Percentiles rank a stretch among this genome's conserved stretches.
phyloP scores from a whole-genome alignment of 78 protist species.

The Chrysochromulina parva region DNA sequence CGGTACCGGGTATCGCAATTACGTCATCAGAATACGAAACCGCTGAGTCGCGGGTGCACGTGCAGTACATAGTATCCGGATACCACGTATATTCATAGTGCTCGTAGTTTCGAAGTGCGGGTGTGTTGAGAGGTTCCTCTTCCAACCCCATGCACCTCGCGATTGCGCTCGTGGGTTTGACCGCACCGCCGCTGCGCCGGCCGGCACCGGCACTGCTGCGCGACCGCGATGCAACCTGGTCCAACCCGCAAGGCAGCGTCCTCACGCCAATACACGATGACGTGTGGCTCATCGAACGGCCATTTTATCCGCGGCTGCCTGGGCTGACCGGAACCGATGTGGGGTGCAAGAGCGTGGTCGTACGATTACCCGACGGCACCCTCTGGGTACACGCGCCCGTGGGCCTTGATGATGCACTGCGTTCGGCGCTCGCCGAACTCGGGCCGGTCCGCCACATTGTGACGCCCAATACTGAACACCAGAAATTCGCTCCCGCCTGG shows the following conservation, averaged over 20 bases:
- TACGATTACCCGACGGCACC: background rate
- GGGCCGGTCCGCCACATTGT: background rate
- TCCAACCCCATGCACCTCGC: no score
- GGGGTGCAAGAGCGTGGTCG: background rate
- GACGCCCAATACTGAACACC: constrained; percentile 22
- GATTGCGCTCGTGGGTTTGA: no score
- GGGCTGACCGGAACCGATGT: background rate
- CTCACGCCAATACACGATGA: background rate
- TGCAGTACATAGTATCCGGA: no score
- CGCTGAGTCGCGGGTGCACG: no score
- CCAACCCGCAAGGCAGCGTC: background rate
- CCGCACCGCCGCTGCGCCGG: background rate
- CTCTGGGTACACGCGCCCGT: constrained; percentile 35
- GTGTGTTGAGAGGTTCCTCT: no score
- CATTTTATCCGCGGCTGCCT: background rate
- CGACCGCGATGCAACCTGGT: background rate
- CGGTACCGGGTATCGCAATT: no score
- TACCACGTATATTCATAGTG: no score
- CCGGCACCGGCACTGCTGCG: background rate
- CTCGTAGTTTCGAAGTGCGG: no score
- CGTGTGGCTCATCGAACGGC: constrained; percentile 16
- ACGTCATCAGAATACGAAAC: no score
- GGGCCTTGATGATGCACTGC: background rate
- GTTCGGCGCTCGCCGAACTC: background rate
- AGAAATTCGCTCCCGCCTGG: background rate